phyloP scores from a whole-genome alignment of 306 rosid genomes.

The Prunus fruticosa region DNA sequence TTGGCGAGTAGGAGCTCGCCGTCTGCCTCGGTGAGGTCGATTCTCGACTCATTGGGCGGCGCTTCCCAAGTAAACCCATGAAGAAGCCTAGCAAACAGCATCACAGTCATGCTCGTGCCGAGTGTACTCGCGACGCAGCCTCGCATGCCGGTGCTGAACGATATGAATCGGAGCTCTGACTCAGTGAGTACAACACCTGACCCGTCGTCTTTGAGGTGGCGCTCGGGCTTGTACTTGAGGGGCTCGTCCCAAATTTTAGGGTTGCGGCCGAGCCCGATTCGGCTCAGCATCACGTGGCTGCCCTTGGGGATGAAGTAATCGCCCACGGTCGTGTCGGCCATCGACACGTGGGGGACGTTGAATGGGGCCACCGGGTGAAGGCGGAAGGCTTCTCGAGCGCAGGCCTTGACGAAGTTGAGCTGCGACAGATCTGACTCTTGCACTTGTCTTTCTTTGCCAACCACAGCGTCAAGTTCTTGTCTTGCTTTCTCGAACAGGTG shows the following conservation, averaged over 20 bases:
- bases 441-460: not conserved
- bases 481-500: not conserved
- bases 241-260: constrained; percentile 36
- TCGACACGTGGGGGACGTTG: constrained; percentile 28
- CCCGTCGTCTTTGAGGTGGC: not conserved
- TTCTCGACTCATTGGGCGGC: constrained; percentile 7
- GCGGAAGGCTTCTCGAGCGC: constrained; percentile 13
- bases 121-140: constrained; percentile 31
- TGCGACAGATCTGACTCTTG: constrained; percentile 1
- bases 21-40: not conserved
- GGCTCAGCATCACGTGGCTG: constrained; percentile 37
- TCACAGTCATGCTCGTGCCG: constrained; percentile 29
- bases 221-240: constrained; percentile 14
- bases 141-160: not conserved
- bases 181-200: not conserved
- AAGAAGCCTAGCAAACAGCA: constrained; percentile 36
- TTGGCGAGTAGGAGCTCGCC: not conserved
- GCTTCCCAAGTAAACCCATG: constrained; percentile 32
- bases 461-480: constrained; percentile 1
- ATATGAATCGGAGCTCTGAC: not conserved
- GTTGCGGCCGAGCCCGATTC: constrained; percentile 32
- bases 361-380: constrained; percentile 32
- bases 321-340: constrained; percentile 12
- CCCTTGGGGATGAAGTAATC: constrained; percentile 41
- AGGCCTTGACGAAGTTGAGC: not conserved